Evolutionary conservation across 768 basidiomycete genomes (phyloP), one percentile per base, ranked within the genome.

Genomic region (Xerocomellus intermedius): DNA sequence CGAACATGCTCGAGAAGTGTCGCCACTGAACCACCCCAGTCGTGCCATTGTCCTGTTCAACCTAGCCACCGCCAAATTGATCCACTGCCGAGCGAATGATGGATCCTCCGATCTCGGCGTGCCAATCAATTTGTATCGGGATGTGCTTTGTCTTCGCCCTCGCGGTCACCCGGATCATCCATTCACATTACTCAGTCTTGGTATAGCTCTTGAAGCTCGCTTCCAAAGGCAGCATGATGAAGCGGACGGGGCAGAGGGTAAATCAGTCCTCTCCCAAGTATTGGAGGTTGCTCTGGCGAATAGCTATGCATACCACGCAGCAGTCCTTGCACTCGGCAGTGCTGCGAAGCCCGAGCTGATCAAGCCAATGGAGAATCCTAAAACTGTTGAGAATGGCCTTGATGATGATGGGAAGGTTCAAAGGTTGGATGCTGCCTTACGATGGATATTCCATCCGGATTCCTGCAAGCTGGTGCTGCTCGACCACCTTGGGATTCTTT

Each of bases 21-120:
- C 48, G 9, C 59, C 64, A 17, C 7, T 14, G 4, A 14, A 33
- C 22, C 58, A 70, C 54, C 57, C 62, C 24, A 38, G 43, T 48
- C 61, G 58, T 14, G 21, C 47, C 8, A 50, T 36, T 3, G 39
- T 54, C 7, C 50, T 65, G 26, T 50, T 42, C n/a, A 60, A 60
- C 42, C 54, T 59, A 17, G 58, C 55, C 10, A 46, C 2, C 2
- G 48, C 44, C 2, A 36, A 54, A 16, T 30, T 45, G 35, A 30
- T 49, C 2, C 3, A 45, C 19, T 46, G 48, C 16, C 45, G 39
- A 26, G 48, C n/a, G n/a, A 45, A 35, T 1, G n/a, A 32, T 10
- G 13, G 9, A 10, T n/a, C 35, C 9, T 16, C 33, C 7, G 44
- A 58, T 42, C 44, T 55, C 5, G 42, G 51, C 14, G 24, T 9